Evolutionary conservation across 441 rosid genomes (phyloP), one percentile per base, ranked within the genome.

Genomic region (Corymbia citriodora): DNA sequence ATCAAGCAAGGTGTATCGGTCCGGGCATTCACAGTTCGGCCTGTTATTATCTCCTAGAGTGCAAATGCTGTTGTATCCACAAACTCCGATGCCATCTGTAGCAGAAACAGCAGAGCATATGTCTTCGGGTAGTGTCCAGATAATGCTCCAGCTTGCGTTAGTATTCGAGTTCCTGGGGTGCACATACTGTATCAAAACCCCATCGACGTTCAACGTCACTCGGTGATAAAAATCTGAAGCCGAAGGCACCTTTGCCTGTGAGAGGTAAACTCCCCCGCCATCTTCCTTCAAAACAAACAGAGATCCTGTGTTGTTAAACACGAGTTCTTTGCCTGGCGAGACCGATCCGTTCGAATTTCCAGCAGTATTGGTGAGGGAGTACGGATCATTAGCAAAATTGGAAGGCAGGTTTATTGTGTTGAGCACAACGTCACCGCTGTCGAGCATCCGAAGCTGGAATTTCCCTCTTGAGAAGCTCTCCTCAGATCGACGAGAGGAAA

Each of bases 281-380:
- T 74, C 87, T 88, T 87, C n/a, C 65, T 59, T 11, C n/a, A 5
- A 16, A 16, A 90, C 2, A 88, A 88, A 91, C 19, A 93, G 40
- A 79, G 87, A 45, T 6, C 94, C 95, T 33, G 92, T 74, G 40
- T 92, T 31, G 72, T 90, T 89, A 79, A 92, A 93, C 85, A 91
- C 92, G 53, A 92, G 31, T 54, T 50, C 91, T 10, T 31, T 52
- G 10, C 94, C 94, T 0, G 65, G 25, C 9, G 91, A 59, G 88
- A 72, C 90, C 25, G 92, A 89, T 48, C 18, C 1, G 54, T 92
- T 89, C 7, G 33, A 3, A 55, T 36, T 55, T 83, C 70, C 89
- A 2, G 27, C 54, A 4, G 92, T 89, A 19, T 90, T 40, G 25
- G 90, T 91, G 87, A 79, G 45, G 88, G 0, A 2, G 65, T 59